These are phyloP conservation scores for Fomitopsis serialis DNA, from an alignment of 768 basidiomycete species.

Conservation along the genomic window DNA sequence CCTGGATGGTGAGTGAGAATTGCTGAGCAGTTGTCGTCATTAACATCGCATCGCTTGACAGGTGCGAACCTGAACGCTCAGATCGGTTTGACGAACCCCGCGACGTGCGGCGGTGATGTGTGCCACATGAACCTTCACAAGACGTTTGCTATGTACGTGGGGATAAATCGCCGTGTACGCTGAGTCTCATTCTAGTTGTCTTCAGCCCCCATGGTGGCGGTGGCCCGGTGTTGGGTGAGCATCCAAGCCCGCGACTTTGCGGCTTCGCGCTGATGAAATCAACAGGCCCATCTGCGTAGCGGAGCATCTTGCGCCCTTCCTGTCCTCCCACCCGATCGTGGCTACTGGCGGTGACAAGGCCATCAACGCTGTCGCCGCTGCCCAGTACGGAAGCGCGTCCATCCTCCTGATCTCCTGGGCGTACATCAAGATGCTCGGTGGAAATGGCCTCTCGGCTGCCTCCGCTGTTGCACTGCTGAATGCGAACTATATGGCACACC, in stretches of 20 bases:
- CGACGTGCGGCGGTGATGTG: slow-evolving; percentile 94
- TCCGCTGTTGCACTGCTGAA: slow-evolving; percentile 87
- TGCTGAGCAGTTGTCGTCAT: background rate
- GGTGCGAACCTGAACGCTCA: slow-evolving; percentile 94
- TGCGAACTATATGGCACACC: slow-evolving; percentile 95
- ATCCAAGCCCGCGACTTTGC: background rate
- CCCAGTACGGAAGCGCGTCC: slow-evolving; percentile 91
- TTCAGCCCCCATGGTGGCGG: slow-evolving; percentile 92
- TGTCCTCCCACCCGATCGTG: slow-evolving; percentile 81
- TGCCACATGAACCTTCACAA: slow-evolving; percentile 99
- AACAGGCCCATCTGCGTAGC: slow-evolving; percentile 87
- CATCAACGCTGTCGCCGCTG: slow-evolving; percentile 86
- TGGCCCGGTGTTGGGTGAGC: slow-evolving; percentile 91
- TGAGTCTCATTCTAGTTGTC: background rate
- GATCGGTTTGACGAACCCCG: slow-evolving; percentile 88
- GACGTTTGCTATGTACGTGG: slow-evolving; percentile 87
- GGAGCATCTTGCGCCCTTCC: slow-evolving; percentile 89
- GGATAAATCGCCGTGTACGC: background rate
- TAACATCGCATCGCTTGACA: slow-evolving; percentile 13
- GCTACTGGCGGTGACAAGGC: slow-evolving; percentile 59
- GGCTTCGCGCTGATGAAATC: slow-evolving; percentile 1
- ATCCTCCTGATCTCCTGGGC: slow-evolving; percentile 98
- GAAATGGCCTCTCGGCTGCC: slow-evolving; percentile 78
- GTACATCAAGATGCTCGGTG: slow-evolving; percentile 99
- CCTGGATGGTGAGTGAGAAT: slow-evolving; percentile 61